Percentiles rank a stretch among this genome's conserved stretches.
These are phyloP conservation scores for Tuber aestivum DNA, from an alignment of 495 filamentous ascomycete species.

Conservation along the genomic window DNA sequence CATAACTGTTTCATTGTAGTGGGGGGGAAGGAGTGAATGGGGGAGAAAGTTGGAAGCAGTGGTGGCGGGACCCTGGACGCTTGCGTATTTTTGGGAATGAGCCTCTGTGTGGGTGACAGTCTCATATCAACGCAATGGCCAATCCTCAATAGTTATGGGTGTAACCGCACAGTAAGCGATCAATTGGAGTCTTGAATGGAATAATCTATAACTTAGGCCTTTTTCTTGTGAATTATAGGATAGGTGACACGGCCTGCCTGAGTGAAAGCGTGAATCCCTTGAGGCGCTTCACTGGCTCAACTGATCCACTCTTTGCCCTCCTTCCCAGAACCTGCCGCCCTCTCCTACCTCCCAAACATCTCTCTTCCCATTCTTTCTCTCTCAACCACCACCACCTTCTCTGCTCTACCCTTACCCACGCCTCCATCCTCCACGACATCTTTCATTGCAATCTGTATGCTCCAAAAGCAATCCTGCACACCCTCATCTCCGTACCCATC, in stretches of 20 bases:
- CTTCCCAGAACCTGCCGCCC: not conserved
- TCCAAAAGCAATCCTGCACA: constrained; percentile 18
- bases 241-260: not conserved
- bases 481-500: not conserved
- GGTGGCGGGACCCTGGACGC: not conserved
- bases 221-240: not conserved
- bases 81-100: not conserved
- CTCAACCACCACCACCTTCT: constrained; percentile 20
- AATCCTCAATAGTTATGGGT: not conserved
- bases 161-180: not conserved
- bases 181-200: not conserved
- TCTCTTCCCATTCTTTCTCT: constrained; percentile 12
- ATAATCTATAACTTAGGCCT: too few species aligned
- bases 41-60: not conserved
- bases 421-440: constrained; percentile 11
- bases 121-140: not conserved
- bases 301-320: not conserved
- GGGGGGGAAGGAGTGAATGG: not conserved
- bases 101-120: not conserved
- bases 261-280: not conserved
- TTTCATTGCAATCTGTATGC: constrained; percentile 13
- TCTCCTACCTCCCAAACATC: not conserved
- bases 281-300: not conserved
- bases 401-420: constrained; percentile 15
- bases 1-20: not conserved